phyloP scores from a whole-genome alignment of 257 asterid genomes.

The Primulina eburnea region DNA sequence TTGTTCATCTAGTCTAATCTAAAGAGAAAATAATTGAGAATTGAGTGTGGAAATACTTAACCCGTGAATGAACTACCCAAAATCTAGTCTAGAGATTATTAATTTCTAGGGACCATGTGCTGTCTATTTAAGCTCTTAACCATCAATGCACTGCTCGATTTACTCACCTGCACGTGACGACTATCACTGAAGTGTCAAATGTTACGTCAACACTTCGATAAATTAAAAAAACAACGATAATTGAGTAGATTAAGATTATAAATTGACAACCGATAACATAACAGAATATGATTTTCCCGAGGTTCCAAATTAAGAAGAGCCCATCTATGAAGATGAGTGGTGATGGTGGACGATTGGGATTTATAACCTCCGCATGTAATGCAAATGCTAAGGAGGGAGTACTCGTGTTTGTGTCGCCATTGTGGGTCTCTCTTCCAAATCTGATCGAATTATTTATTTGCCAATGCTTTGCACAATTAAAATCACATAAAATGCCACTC shows the following conservation, averaged over 20 bases:
- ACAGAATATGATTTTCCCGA: too few species aligned
- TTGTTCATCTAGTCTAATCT: too few species aligned
- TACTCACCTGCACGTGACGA: neutral
- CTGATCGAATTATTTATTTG: constrained; percentile 19
- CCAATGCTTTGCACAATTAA: constrained; percentile 21
- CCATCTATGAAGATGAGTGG: constrained; percentile 24
- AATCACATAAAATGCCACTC: neutral
- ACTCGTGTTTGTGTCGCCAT: constrained; percentile 3
- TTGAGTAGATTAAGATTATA: too few species aligned
- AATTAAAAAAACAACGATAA: too few species aligned
- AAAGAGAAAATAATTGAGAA: too few species aligned
- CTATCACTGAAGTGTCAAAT: too few species aligned
- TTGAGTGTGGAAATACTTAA: neutral
- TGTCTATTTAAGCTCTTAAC: neutral
- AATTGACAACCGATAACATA: too few species aligned
- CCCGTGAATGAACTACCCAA: neutral
- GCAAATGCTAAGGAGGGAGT: constrained; percentile 11
- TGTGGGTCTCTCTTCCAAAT: constrained; percentile 14
- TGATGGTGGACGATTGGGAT: constrained; percentile 38
- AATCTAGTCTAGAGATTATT: constrained; percentile 8
- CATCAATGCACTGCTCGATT: neutral
- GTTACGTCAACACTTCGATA: too few species aligned
- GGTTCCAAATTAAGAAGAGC: neutral
- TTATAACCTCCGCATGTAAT: constrained; percentile 36
- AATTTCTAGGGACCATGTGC: constrained; percentile 21